A percentile compares a stretch with the other conserved stretches of the same genome.
Conservation (phyloP, 116 monocot species). For the Iris pallida region DNA sequence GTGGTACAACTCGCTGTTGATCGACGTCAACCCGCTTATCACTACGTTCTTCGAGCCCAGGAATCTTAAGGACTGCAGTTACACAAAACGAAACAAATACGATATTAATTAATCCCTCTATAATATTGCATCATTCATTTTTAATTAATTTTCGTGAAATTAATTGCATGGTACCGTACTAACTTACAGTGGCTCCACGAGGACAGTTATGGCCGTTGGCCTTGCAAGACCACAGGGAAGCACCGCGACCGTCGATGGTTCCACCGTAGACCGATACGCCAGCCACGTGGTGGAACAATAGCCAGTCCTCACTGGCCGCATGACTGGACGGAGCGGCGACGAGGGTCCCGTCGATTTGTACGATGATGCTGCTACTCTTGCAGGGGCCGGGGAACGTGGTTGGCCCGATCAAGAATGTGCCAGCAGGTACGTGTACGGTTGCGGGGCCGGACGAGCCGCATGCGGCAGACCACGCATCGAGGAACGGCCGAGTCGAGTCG, state of each 20-base stretch:
- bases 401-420: background rate
- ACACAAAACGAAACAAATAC: too few relatives aligned
- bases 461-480: background rate
- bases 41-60: constrained; percentile 1
- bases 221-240: constrained; percentile 11
- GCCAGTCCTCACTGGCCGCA: background rate
- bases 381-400: constrained; percentile 5
- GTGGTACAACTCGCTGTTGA: constrained; percentile 52
- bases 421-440: constrained; percentile 7
- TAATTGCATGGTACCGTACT: background rate
- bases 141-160: too few relatives aligned
- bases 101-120: too few relatives aligned
- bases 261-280: constrained; percentile 7
- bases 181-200: constrained; percentile 5
- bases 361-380: constrained; percentile 6
- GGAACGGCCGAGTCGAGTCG: constrained; percentile 3
- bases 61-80: constrained; percentile 22
- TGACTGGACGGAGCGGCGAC: background rate
- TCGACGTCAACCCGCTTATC: constrained; percentile 18
- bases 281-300: background rate
- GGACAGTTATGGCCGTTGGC: constrained; percentile 1
- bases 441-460: constrained; percentile 2
- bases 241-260: constrained; percentile 1
- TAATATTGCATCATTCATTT: too few relatives aligned
- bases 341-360: constrained; percentile 7